These are phyloP conservation scores for Fusarium succisae DNA, from an alignment of 2,329 filamentous ascomycete genomes.

Conservation along the genomic window DNA sequence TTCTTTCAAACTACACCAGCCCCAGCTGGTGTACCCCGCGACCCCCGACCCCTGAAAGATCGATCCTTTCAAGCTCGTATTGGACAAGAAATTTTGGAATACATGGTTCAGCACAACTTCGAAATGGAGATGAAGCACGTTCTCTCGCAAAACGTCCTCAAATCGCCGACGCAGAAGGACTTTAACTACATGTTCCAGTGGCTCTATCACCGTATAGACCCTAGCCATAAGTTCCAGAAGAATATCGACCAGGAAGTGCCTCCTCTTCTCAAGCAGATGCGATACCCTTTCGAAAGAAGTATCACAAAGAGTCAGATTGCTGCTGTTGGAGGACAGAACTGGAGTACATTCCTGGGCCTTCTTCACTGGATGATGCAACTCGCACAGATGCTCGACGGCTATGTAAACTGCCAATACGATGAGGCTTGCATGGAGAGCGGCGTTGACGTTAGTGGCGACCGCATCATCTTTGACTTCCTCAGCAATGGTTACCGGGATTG, in stretches of 20 bases:
- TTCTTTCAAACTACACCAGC: conserved; percentile 92
- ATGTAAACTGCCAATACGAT: conserved; percentile 81
- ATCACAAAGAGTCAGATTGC: conserved; percentile 97
- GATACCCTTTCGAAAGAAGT: conserved; percentile 93
- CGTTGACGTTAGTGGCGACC: conserved; percentile 86
- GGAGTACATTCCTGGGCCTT: conserved; percentile 92
- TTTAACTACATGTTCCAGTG: conserved; percentile 99
- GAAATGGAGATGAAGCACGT: conserved; percentile 98
- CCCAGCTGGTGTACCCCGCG: conserved; percentile 82
- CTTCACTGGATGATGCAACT: conserved; percentile 99
- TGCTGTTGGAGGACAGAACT: conserved; percentile 95
- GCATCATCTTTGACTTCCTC: conserved; percentile 93
- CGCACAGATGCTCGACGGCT: conserved; percentile 91
- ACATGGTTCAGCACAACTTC: conserved; percentile 92
- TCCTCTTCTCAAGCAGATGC: conserved; percentile 88
- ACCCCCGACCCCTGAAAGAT: conserved; percentile 88
- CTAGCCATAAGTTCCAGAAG: conserved; percentile 91
- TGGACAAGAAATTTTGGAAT: conserved; percentile 89
- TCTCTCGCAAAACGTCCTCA: conserved; percentile 89
- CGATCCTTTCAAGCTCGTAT: conserved; percentile 82
- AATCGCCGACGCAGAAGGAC: conserved; percentile 96
- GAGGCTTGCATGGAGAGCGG: conserved; percentile 89
- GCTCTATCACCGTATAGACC: conserved; percentile 96
- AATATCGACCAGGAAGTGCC: conserved; percentile 96
- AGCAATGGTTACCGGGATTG: conserved; percentile 92